A percentile compares a stretch with the other conserved stretches of the same genome.
phyloP scores from a whole-genome alignment of 2,329 filamentous ascomycete species.

The Sclerotiophoma versabilis region DNA sequence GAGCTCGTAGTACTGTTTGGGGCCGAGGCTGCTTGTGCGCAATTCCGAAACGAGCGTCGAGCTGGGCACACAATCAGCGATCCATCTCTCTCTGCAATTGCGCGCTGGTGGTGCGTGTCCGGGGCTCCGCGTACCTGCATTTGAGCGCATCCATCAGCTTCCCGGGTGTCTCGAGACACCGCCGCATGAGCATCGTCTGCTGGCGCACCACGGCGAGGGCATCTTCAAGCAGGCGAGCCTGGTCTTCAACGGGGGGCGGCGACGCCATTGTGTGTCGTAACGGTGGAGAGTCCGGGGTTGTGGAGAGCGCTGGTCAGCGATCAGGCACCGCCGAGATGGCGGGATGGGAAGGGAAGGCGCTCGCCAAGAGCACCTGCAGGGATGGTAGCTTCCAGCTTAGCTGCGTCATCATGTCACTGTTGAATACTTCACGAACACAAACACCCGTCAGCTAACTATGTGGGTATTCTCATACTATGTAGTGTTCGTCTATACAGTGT shows the following conservation, averaged over 20 bases:
- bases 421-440: too few relatives aligned
- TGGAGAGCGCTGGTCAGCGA: slow-evolving; percentile 35
- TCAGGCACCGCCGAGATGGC: slow-evolving; percentile 30
- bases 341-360: slow-evolving; percentile 29
- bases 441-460: too few relatives aligned
- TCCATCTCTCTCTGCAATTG: slow-evolving; percentile 5
- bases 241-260: slow-evolving; percentile 60
- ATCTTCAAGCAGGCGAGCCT: slow-evolving; percentile 94
- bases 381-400: slow-evolving; percentile 30
- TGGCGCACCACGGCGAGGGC: slow-evolving; percentile 94
- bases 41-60: slow-evolving; percentile 98
- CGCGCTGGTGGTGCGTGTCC: background rate
- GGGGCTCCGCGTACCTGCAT: slow-evolving; percentile 75
- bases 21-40: slow-evolving; percentile 94
- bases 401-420: slow-evolving; percentile 36
- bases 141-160: slow-evolving; percentile 99
- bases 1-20: slow-evolving; percentile 99
- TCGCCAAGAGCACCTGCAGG: slow-evolving; percentile 36
- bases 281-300: slow-evolving; percentile 36
- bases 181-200: slow-evolving; percentile 96
- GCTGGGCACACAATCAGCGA: slow-evolving; percentile 58
- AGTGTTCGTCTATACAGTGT: slow-evolving; percentile 4
- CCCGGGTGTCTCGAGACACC: slow-evolving; percentile 93
- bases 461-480: background rate
- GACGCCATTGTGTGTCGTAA: slow-evolving; percentile 51